Evolutionary conservation across 108 stramenopile genomes (phyloP).

Genomic region (Craspedostauros australis): DNA sequence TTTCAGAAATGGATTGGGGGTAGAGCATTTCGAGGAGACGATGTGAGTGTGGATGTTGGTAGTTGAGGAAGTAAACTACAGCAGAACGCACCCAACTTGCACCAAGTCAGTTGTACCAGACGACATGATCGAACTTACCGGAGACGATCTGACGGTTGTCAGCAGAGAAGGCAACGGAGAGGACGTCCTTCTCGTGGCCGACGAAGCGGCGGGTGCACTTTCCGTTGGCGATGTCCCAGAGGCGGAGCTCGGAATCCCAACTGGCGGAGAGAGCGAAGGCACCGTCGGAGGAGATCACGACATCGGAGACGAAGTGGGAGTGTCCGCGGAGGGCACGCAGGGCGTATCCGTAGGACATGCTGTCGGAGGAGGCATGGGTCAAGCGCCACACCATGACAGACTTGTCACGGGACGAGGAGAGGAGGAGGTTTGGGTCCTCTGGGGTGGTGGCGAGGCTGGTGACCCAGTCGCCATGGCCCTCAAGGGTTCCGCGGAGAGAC

Average conservation of each 20-base stretch:
- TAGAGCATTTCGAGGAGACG: no score
- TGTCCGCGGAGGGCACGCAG: conserved; percentile 97
- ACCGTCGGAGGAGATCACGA: conserved; percentile 94
- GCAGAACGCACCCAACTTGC: neutral
- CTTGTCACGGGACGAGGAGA: conserved; percentile 97
- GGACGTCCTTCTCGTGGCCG: conserved; percentile 98
- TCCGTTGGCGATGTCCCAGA: conserved; percentile 98
- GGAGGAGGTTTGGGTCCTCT: conserved; percentile 96
- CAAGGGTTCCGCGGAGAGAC: conserved; percentile 85
- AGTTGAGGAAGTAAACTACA: neutral
- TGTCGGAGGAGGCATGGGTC: conserved; percentile 39
- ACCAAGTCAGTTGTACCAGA: neutral
- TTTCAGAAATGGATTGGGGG: no score
- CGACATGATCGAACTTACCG: conserved; percentile 27
- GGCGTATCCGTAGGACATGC: conserved; percentile 87
- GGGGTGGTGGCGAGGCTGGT: conserved; percentile 98
- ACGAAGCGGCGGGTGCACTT: conserved; percentile 98
- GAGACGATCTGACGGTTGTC: conserved; percentile 99
- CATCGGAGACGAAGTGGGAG: conserved; percentile 98
- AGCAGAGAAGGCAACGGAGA: conserved; percentile 95
- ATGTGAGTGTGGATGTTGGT: no score
- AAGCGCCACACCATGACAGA: conserved; percentile 95
- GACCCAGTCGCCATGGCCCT: conserved; percentile 97
- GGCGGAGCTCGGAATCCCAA: conserved; percentile 97
- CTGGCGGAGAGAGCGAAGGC: conserved; percentile 95